phyloP scores from a whole-genome alignment of 1,284 basidiomycete genomes.

The Sanghuangporus sanghuang region DNA sequence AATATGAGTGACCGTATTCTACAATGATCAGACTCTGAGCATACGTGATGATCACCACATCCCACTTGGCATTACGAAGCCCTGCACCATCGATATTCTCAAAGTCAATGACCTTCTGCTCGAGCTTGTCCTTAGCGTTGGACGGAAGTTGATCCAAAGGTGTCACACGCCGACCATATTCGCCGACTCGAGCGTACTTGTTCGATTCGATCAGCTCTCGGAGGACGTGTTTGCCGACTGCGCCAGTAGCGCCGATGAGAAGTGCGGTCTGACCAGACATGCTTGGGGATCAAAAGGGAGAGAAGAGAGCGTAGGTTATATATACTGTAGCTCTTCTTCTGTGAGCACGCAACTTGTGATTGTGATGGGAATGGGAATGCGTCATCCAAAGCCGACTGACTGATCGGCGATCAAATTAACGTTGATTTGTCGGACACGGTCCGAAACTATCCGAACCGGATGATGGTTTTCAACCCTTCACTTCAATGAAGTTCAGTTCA shows the following conservation, averaged over 20 bases:
- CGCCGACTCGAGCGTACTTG: constrained; percentile 25
- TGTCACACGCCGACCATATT: constrained; percentile 28
- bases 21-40: not conserved
- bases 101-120: constrained; percentile 61
- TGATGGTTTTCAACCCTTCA: no score
- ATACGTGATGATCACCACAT: constrained; percentile 50
- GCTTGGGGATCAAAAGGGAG: not conserved
- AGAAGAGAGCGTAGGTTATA: not conserved
- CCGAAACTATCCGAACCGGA: no score
- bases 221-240: constrained; percentile 27
- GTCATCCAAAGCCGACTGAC: no score
- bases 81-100: constrained; percentile 52
- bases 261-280: constrained; percentile 24
- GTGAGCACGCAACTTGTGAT: no score
- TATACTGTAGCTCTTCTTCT: no score
- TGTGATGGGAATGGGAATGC: no score
- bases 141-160: constrained; percentile 18
- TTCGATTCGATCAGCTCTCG: constrained; percentile 24
- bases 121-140: constrained; percentile 20
- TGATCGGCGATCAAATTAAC: no score
- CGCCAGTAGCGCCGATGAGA: constrained; percentile 31
- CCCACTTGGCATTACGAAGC: constrained; percentile 52
- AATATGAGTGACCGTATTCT: not conserved
- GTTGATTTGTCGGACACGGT: no score
- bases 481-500: no score